Conservation (phyloP, 2,329 filamentous ascomycete genomes). For the Parasarocladium wereldwijsianum region DNA sequence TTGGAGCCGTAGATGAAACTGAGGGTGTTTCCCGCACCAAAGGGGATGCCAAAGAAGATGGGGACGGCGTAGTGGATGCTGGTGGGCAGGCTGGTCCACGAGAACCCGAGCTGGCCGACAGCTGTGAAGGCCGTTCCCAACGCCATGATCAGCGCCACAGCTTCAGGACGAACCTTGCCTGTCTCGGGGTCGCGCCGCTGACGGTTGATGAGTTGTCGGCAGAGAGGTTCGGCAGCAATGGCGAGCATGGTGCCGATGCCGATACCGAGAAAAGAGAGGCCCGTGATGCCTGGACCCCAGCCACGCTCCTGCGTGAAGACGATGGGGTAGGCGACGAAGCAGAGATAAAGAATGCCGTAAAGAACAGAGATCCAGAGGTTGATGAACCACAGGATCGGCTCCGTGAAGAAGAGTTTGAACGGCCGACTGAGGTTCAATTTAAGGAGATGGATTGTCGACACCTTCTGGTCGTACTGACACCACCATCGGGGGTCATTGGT, state of each 20-base stretch:
- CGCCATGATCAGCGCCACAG: constrained; percentile 66
- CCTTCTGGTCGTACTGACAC: constrained; percentile 63
- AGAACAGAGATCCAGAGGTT: constrained; percentile 64
- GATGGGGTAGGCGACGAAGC: constrained; percentile 81
- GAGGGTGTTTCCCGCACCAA: constrained; percentile 61
- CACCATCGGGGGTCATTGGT: constrained; percentile 60
- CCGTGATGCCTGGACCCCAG: constrained; percentile 59
- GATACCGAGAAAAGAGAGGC: constrained; percentile 64
- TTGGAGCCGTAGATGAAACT: constrained; percentile 75
- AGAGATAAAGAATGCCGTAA: constrained; percentile 78
- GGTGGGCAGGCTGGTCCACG: constrained; percentile 69
- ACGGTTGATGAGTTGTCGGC: constrained; percentile 62
- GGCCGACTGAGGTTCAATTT: constrained; percentile 66
- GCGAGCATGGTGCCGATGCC: constrained; percentile 48
- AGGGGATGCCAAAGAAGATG: constrained; percentile 64
- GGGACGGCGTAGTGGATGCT: constrained; percentile 73
- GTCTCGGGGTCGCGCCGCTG: constrained; percentile 64
- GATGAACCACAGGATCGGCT: constrained; percentile 67
- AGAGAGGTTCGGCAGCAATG: constrained; percentile 52
- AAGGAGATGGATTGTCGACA: constrained; percentile 49
- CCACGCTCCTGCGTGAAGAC: constrained; percentile 63
- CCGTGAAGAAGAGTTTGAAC: constrained; percentile 60
- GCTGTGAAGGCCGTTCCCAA: constrained; percentile 62
- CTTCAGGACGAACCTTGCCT: constrained; percentile 60
- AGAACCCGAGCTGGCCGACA: constrained; percentile 70